These are phyloP conservation scores for Termitomyces sp. DNA, from an alignment of 768 basidiomycete species.

Conservation along the genomic window DNA sequence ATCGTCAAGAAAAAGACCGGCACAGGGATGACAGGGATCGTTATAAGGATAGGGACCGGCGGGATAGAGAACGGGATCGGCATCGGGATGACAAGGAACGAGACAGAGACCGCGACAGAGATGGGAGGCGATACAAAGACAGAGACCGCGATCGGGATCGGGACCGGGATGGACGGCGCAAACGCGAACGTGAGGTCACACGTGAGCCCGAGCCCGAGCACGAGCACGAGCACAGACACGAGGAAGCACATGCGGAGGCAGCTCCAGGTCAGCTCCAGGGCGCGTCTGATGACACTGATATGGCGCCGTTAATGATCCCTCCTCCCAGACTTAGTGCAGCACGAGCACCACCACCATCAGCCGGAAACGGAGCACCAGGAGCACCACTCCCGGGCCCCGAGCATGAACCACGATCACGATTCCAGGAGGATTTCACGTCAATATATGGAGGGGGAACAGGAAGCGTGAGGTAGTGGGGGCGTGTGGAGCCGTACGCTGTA, in stretches of 20 bases:
- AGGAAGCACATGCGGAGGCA: conserved; percentile 7
- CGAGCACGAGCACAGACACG: conserved; percentile 6
- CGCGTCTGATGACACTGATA: conserved; percentile 20
- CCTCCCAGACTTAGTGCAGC: conserved; percentile 16
- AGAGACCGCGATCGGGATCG: conserved; percentile 1
- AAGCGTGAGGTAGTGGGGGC: background rate
- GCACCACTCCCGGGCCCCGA: conserved; percentile 5
- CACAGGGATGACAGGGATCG: background rate
- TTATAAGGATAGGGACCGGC: background rate
- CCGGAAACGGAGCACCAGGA: background rate
- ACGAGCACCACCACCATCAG: background rate
- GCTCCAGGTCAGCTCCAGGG: conserved; percentile 18
- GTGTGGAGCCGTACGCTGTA: background rate
- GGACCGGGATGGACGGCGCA: conserved; percentile 13
- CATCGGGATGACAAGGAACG: conserved; percentile 11
- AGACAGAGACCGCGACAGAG: conserved; percentile 5
- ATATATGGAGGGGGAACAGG: conserved; percentile 14
- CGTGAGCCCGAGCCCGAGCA: conserved; percentile 10
- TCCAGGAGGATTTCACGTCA: conserved; percentile 22
- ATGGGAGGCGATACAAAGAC: conserved; percentile 5
- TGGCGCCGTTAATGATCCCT: conserved; percentile 24
- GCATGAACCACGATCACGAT: conserved; percentile 19
- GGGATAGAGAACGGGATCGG: conserved; percentile 15
- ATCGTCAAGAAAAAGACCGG: background rate
- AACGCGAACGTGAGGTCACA: conserved; percentile 1